Base-by-base conservation (phyloP, 768 basidiomycete genomes). In the Suillus alpinus region DNA sequence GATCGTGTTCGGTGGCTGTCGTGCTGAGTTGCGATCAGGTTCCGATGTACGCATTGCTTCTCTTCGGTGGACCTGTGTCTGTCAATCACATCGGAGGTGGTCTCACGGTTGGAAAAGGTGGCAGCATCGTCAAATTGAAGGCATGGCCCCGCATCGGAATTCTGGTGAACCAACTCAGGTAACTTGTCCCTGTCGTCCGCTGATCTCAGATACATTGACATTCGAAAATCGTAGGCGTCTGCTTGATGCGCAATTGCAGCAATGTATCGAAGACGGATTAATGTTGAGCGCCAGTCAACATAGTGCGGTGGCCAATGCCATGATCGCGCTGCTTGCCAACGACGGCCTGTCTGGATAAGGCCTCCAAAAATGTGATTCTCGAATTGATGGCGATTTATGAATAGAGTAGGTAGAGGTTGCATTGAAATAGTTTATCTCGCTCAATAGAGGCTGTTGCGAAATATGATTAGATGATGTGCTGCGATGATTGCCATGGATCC, bases 121-220 rank as follows among this genome's bases (percentile, higher is more conserved):
- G 83, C 26, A 76, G 77, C 29, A 69, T 65, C 6, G 75, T 97
- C 60, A 87, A 83, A 67, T 71, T 96, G 62, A 84, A 81, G 59
- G 91, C 93, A 0, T 92, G 88, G 85, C 91, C 95, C n/a, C 83
- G 94, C 9, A 95, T 96, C 53, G 94, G 94, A 2, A 86, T 94
- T 12, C 81, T 97, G 32, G 89, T 93, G 44, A 94, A 94, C 68
- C 92, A 94, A 65, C 75, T 95, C 12, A 81, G 92, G 92, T 91
- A 69, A 62, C 79, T 72, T 26, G 40, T 20, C 13, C 41, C 2
- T 26, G 40, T n/a, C 26, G 9, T 59, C 43, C 32, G 29, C 26
- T 9, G 16, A 26, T 46, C 10, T 13, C 16, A 40, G 32, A 4
- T 2, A 31, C 5, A 44, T 47, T 47, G 51, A 59, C 46, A 40